phyloP scores from a whole-genome alignment of 768 basidiomycete species.

The Pulveroboletus sp. region DNA sequence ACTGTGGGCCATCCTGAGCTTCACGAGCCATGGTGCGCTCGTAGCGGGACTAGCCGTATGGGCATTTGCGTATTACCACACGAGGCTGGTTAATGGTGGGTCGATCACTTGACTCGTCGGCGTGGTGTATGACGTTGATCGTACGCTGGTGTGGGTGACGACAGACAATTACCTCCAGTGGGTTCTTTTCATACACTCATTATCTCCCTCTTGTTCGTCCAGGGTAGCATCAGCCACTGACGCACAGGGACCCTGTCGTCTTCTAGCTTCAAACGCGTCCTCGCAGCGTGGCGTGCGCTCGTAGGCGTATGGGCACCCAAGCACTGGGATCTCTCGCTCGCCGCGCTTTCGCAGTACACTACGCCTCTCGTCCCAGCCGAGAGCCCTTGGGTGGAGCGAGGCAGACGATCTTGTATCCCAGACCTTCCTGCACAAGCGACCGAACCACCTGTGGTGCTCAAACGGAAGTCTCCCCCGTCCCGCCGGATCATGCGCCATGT shows the following conservation, averaged over 20 bases:
- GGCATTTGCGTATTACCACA: slow-evolving; percentile 81
- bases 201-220: background rate
- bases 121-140: slow-evolving; percentile 21
- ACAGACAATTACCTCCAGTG: slow-evolving; percentile 77
- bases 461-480: slow-evolving; percentile 56
- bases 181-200: slow-evolving; percentile 22
- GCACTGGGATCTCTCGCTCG: slow-evolving; percentile 71
- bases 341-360: slow-evolving; percentile 71
- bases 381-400: slow-evolving; percentile 66
- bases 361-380: slow-evolving; percentile 60
- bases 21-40: slow-evolving; percentile 67
- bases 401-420: slow-evolving; percentile 32
- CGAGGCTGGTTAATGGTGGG: slow-evolving; percentile 78
- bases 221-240: slow-evolving; percentile 17
- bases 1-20: slow-evolving; percentile 80
- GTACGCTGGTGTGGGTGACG: background rate
- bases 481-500: slow-evolving; percentile 87
- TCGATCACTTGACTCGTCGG: slow-evolving; percentile 24
- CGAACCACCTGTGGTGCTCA: slow-evolving; percentile 36
- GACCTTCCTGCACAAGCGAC: slow-evolving; percentile 20
- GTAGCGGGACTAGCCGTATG: slow-evolving; percentile 66
- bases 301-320: slow-evolving; percentile 91
- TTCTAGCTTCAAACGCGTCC: slow-evolving; percentile 73
- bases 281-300: slow-evolving; percentile 95
- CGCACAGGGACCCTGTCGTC: slow-evolving; percentile 12